These are phyloP conservation scores for Kodamaea lidongshanica DNA, from an alignment of 805 yeast species.

Conservation along the genomic window DNA sequence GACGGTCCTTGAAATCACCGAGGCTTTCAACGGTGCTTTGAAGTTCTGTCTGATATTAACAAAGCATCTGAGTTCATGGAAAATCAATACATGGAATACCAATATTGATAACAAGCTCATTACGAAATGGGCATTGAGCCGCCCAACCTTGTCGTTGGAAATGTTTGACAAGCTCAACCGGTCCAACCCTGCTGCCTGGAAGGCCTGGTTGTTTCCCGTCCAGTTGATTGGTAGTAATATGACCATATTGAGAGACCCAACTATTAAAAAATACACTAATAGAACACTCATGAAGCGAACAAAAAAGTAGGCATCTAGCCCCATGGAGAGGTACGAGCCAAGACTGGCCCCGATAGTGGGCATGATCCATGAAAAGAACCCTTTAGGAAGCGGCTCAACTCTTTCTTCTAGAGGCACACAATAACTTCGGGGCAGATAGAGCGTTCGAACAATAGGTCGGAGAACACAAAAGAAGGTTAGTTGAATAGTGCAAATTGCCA, in stretches of 20 bases:
- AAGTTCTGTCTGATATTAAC: conserved; percentile 42
- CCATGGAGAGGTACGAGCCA: conserved; percentile 43
- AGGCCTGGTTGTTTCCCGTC: conserved; percentile 28
- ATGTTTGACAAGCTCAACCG: conserved; percentile 66
- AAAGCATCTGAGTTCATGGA: conserved; percentile 49
- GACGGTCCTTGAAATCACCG: conserved; percentile 26
- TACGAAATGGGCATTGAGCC: conserved; percentile 58
- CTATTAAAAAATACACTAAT: conserved; percentile 42
- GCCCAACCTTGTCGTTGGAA: conserved; percentile 42
- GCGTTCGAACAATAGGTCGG: conserved; percentile 21
- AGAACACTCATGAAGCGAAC: conserved; percentile 53
- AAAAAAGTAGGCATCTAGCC: conserved; percentile 73
- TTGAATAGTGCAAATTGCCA: conserved; percentile 50
- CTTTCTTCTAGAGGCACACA: conserved; percentile 37
- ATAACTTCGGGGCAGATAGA: conserved; percentile 53
- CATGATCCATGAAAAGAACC: conserved; percentile 52
- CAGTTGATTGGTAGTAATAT: conserved; percentile 61
- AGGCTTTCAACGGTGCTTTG: conserved; percentile 17
- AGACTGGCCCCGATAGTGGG: conserved; percentile 38
- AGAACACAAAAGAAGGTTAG: conserved; percentile 35
- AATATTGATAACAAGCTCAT: conserved; percentile 49
- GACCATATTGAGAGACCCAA: conserved; percentile 52
- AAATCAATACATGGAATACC: conserved; percentile 51
- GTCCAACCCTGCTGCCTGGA: conserved; percentile 51
- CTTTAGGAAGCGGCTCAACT: conserved; percentile 32